Evolutionary conservation across 139 green algal genomes (phyloP), one percentile per base, ranked within the genome.

Genomic region (Eudorina sp.): DNA sequence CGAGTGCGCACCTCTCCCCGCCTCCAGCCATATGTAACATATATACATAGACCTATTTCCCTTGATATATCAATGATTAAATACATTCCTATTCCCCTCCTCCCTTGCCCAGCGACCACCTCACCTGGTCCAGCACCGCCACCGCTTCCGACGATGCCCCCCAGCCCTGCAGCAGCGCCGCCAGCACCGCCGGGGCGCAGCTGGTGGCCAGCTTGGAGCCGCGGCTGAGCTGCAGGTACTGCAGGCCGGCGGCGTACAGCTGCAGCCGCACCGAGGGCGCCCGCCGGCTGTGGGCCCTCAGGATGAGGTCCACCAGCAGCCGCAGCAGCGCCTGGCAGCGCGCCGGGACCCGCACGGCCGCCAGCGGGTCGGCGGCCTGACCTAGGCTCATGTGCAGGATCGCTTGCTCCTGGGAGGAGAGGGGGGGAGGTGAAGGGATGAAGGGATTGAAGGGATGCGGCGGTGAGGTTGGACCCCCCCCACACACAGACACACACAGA

Each of bases 191-290:
- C 7, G 90, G 85, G 8, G 86, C 48, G 41, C 74, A 89, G 16
- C 21, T 29, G 43, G 62, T 76, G 48, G 77, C 68, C 72, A 92
- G 79, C 86, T 90, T 92, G 74, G 81, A 90, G n/a, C 90, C 90
- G 19, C 90, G 80, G 48, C 55, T 91, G 84, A 96, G 93, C 75
- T 93, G 85, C 31, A 97, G 89, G 89, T 96, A 96, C 89, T 91
- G 91, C 69, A 95, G 77, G 55, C 95, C 90, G 11, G 81, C 84
- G 1, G 81, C 90, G 76, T 95, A 96, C 78, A 97, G 81, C 60
- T 94, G 90, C 29, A 93, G 69, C 0, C 95, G 91, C 40, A 96
- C 89, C 3, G 77, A 83, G 25, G 88, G 93, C 79, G 80, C 62
- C 25, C 88, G 23, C 23, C 51, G 29, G 69, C 51, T 48, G 9